phyloP scores from a whole-genome alignment of 73 alveolate species.

The Stentor roeselii region DNA sequence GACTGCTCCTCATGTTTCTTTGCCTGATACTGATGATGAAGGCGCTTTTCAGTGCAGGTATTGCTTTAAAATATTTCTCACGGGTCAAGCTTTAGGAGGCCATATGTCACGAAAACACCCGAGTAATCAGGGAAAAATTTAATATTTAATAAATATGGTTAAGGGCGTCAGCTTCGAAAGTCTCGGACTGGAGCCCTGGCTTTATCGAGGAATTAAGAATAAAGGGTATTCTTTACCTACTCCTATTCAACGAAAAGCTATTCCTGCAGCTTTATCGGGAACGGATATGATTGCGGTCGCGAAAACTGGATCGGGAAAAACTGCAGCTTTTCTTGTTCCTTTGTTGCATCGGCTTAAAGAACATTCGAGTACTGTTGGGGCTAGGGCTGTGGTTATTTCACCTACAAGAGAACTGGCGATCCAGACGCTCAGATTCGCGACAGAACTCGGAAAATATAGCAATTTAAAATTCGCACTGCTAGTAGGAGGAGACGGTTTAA shows the following conservation, averaged over 20 bases:
- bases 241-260: slow-evolving; percentile 95
- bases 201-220: slow-evolving; percentile 74
- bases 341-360: slow-evolving; percentile 71
- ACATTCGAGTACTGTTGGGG: slow-evolving; percentile 92
- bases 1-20: not conserved
- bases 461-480: slow-evolving; percentile 78
- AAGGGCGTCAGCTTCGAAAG: slow-evolving; percentile 63
- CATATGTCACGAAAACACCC: slow-evolving; percentile 92
- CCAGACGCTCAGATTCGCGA: slow-evolving; percentile 86
- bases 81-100: slow-evolving; percentile 90
- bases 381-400: slow-evolving; percentile 84
- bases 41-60: slow-evolving; percentile 46
- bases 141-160: slow-evolving; percentile 20
- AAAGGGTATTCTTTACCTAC: slow-evolving; percentile 94
- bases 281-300: slow-evolving; percentile 93
- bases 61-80: slow-evolving; percentile 69
- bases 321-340: slow-evolving; percentile 97
- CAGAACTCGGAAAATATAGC: slow-evolving; percentile 72
- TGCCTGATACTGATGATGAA: not conserved
- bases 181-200: slow-evolving; percentile 50
- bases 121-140: too few relatives aligned
- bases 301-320: slow-evolving; percentile 98
- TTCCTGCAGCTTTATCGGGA: slow-evolving; percentile 92
- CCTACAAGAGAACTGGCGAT: slow-evolving; percentile 96
- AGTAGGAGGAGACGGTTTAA: slow-evolving; percentile 97